Conservation (phyloP, 2,329 filamentous ascomycete species). For the Calonectria crousiana region DNA sequence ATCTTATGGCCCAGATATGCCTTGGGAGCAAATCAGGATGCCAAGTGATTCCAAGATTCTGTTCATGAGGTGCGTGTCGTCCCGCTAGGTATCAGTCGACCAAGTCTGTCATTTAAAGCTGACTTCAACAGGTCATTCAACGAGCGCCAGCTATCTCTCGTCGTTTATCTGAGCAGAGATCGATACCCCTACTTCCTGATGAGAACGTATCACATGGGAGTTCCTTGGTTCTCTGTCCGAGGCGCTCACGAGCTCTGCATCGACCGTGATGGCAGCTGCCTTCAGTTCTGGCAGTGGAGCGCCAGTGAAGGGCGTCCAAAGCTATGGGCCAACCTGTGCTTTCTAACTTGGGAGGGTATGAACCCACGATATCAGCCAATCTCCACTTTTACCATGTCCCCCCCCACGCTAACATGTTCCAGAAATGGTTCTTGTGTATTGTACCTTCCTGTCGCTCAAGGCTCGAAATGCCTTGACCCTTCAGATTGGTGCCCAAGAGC, state of each 20-base stretch:
- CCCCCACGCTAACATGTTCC: conserved; percentile 18
- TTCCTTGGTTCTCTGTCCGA: conserved; percentile 60
- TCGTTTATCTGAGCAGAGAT: conserved; percentile 62
- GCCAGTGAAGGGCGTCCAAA: conserved; percentile 56
- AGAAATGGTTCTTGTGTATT: conserved; percentile 73
- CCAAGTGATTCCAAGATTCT: conserved; percentile 63
- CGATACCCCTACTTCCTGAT: conserved; percentile 62
- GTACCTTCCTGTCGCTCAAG: conserved; percentile 69
- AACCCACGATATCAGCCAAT: neutral
- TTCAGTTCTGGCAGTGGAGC: conserved; percentile 68
- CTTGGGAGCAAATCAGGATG: conserved; percentile 58
- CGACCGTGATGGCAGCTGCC: conserved; percentile 59
- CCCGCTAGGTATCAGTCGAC: neutral
- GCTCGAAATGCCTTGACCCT: conserved; percentile 60
- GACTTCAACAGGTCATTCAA: conserved; percentile 61
- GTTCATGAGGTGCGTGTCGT: conserved; percentile 62
- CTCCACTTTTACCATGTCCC: neutral
- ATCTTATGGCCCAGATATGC: conserved; percentile 60
- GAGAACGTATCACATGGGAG: conserved; percentile 55
- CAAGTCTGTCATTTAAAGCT: conserved; percentile 5
- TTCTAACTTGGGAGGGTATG: conserved; percentile 72
- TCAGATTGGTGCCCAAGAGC: conserved; percentile 60
- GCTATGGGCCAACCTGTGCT: conserved; percentile 67
- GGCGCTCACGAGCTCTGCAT: conserved; percentile 69
- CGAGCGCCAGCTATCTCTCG: conserved; percentile 65